A percentile compares a stretch with the other conserved stretches of the same genome.
Conservation (phyloP, 139 green algal species). For the Zygnema circumcarinatum region DNA sequence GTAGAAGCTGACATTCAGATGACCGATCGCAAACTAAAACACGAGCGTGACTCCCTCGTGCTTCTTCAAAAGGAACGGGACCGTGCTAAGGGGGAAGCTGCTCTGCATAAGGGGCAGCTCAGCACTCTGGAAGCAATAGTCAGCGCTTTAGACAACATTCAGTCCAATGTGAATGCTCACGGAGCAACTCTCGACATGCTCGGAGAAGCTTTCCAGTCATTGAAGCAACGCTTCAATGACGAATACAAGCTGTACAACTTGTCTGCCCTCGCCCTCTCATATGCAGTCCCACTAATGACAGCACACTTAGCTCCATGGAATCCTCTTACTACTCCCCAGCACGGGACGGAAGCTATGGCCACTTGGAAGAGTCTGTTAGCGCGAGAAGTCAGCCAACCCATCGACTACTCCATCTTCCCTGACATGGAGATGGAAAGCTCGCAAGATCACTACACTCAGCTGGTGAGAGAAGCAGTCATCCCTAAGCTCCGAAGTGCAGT, state of each 20-base stretch:
- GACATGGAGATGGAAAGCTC: constrained; percentile 47
- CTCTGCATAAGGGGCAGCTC: constrained; percentile 63
- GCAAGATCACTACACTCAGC: constrained; percentile 74
- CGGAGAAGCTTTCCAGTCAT: background rate
- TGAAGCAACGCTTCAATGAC: constrained; percentile 55
- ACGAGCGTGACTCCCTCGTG: constrained; percentile 76
- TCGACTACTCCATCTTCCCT: constrained; percentile 46
- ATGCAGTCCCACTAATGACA: constrained; percentile 54
- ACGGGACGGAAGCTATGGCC: constrained; percentile 23
- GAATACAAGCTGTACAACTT: constrained; percentile 90
- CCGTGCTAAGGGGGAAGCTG: background rate
- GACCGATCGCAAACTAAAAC: constrained; percentile 78
- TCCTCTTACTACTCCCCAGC: constrained; percentile 34
- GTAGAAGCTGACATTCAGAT: constrained; percentile 86
- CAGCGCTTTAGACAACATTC: constrained; percentile 6
- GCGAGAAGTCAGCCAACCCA: background rate
- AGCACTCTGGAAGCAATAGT: constrained; percentile 52
- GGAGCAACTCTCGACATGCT: background rate
- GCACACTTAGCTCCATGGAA: constrained; percentile 52
- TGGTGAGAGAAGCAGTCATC: constrained; percentile 83
- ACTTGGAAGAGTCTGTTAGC: constrained; percentile 40
- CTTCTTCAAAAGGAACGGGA: constrained; percentile 39
- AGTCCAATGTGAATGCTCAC: constrained; percentile 19
- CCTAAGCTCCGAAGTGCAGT: constrained; percentile 76
- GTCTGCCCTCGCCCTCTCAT: constrained; percentile 71